A percentile compares a stretch with the other conserved stretches of the same genome.
These are phyloP conservation scores for Knufia petricola DNA, from an alignment of 2,329 filamentous ascomycete species.

Conservation along the genomic window DNA sequence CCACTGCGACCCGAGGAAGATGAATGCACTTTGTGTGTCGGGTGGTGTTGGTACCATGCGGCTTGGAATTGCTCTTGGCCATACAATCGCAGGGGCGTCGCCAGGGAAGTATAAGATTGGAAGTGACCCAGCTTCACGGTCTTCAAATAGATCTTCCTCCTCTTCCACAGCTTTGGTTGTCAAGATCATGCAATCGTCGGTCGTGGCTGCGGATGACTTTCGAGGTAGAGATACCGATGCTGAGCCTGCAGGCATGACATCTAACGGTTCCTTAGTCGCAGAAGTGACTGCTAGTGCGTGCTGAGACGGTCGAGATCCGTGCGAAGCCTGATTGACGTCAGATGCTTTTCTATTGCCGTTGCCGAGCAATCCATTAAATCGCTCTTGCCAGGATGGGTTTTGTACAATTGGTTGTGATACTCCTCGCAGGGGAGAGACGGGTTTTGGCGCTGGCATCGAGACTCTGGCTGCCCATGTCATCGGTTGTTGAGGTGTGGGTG, in stretches of 20 bases:
- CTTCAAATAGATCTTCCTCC: slow-evolving; percentile 70
- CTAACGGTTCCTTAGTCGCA: slow-evolving; percentile 21
- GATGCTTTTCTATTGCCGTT: slow-evolving; percentile 32
- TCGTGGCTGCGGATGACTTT: slow-evolving; percentile 28
- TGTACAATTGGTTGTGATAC: slow-evolving; percentile 36
- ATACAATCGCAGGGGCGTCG: slow-evolving; percentile 1
- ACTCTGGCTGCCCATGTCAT: slow-evolving; percentile 30
- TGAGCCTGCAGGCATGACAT: slow-evolving; percentile 33
- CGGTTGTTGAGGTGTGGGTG: slow-evolving; percentile 22
- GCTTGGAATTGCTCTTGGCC: slow-evolving; percentile 5
- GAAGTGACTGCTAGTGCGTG: slow-evolving; percentile 10
- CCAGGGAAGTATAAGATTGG: slow-evolving; percentile 46
- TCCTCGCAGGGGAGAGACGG: slow-evolving; percentile 31
- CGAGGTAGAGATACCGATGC: slow-evolving; percentile 64
- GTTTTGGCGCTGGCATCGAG: slow-evolving; percentile 28
- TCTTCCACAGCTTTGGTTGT: slow-evolving; percentile 63
- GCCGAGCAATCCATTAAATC: slow-evolving; percentile 69
- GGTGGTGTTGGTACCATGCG: slow-evolving; percentile 8
- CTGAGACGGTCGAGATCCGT: slow-evolving; percentile 11
- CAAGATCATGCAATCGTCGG: slow-evolving; percentile 38
- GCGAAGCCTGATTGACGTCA: neutral
- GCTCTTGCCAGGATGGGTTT: slow-evolving; percentile 33
- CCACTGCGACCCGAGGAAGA: slow-evolving; percentile 7
- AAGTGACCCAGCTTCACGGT: slow-evolving; percentile 70
- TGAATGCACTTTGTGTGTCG: slow-evolving; percentile 7